Evolutionary conservation across 2,329 filamentous ascomycete genomes (phyloP).

Genomic region (Cytospora mali): DNA sequence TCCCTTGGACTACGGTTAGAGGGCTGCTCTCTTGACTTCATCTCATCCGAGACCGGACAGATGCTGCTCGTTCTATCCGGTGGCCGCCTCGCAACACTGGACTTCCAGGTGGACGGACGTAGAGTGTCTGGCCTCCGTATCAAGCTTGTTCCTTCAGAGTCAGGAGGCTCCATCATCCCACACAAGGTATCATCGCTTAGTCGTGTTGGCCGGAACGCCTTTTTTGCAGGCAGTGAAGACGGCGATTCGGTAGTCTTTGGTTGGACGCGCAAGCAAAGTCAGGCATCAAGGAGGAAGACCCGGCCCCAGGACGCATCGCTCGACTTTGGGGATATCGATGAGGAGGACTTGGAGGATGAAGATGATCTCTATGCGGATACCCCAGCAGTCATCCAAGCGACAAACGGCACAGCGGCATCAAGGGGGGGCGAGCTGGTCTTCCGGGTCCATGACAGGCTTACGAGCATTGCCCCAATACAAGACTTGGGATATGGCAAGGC

Average conservation of each 20-base stretch:
- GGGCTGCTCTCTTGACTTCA: slow-evolving; percentile 73
- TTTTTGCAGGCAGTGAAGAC: slow-evolving; percentile 87
- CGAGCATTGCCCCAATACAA: slow-evolving; percentile 78
- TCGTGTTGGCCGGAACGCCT: slow-evolving; percentile 64
- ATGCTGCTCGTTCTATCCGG: slow-evolving; percentile 79
- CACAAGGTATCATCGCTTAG: slow-evolving; percentile 70
- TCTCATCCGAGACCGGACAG: slow-evolving; percentile 78
- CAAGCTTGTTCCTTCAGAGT: slow-evolving; percentile 62
- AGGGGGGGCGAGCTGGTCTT: slow-evolving; percentile 71
- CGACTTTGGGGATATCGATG: slow-evolving; percentile 50
- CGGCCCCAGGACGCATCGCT: slow-evolving; percentile 58
- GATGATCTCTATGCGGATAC: slow-evolving; percentile 67
- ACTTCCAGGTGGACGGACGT: slow-evolving; percentile 85
- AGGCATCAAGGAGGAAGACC: slow-evolving; percentile 64
- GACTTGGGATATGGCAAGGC: slow-evolving; percentile 71
- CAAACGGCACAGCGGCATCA: slow-evolving; percentile 42
- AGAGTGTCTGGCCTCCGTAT: slow-evolving; percentile 87
- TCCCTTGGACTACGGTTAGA: slow-evolving; percentile 80
- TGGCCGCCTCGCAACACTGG: slow-evolving; percentile 74
- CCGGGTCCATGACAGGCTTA: slow-evolving; percentile 73
- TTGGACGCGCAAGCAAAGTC: slow-evolving; percentile 70
- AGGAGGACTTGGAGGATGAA: slow-evolving; percentile 61
- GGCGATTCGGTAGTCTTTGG: slow-evolving; percentile 80
- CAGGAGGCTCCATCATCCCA: slow-evolving; percentile 64
- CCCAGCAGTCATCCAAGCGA: slow-evolving; percentile 39